Evolutionary conservation across 2,329 filamentous ascomycete genomes (phyloP).

Genomic region (Colletotrichum noveboracense): DNA sequence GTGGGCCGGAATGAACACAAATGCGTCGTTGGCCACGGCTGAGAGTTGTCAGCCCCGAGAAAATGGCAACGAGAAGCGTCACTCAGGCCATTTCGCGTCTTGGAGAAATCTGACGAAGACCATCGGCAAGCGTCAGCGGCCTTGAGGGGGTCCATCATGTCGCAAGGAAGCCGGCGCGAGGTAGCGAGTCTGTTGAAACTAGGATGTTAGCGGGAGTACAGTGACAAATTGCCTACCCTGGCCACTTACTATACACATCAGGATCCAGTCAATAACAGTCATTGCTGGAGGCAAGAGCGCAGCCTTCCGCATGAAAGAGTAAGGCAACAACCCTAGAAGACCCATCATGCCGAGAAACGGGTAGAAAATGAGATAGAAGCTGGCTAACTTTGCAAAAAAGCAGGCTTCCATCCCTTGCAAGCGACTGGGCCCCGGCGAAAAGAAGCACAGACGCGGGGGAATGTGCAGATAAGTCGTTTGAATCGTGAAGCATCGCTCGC

Average conservation of each 20-base stretch:
- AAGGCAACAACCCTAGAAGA: not conserved
- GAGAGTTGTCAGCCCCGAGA: not conserved
- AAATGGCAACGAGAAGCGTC: not conserved
- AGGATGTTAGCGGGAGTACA: not conserved
- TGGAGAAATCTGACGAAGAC: not conserved
- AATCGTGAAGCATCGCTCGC: not conserved
- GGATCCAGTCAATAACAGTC: not conserved
- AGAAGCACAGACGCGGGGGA: not conserved
- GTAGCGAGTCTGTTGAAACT: not conserved
- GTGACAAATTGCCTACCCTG: not conserved
- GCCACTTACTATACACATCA: not conserved
- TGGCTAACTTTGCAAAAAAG: not conserved
- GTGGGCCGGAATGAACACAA: not conserved
- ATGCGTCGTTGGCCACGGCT: not conserved
- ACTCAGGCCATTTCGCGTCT: not conserved
- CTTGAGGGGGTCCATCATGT: not conserved
- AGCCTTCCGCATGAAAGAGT: not conserved
- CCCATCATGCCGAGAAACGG: not conserved
- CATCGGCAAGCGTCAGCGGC: not conserved
- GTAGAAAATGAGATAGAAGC: not conserved
- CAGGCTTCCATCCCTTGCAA: not conserved
- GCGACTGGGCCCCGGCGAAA: not conserved
- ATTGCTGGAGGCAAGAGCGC: not conserved
- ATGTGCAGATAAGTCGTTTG: not conserved
- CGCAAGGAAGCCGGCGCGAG: not conserved